Conservation (phyloP, 176 grass and related monocot species). For the Raddia distichophylla region DNA sequence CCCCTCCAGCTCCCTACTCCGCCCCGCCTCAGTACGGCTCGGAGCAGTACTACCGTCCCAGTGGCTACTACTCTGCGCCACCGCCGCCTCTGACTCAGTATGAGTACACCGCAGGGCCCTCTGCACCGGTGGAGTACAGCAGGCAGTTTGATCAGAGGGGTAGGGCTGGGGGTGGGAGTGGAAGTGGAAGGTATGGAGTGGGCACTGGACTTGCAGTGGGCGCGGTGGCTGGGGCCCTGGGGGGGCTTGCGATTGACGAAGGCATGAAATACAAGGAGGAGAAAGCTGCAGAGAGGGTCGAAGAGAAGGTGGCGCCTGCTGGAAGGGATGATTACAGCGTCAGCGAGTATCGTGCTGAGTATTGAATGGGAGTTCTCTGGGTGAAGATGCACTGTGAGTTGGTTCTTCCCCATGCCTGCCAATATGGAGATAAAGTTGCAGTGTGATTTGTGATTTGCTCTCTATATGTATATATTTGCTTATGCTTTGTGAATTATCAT, state of each 20-base stretch:
- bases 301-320: constrained; percentile 51
- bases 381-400: constrained; percentile 45
- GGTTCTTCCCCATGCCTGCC: constrained; percentile 40
- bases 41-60: constrained; percentile 55
- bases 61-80: constrained; percentile 56
- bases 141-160: constrained; percentile 51
- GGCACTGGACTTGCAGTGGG: constrained; percentile 78
- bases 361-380: constrained; percentile 47
- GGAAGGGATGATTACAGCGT: constrained; percentile 64
- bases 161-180: constrained; percentile 34
- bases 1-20: constrained; percentile 57
- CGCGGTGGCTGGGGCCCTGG: constrained; percentile 58
- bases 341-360: constrained; percentile 66
- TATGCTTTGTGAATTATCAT: constrained; percentile 3
- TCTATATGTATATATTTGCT: constrained; percentile 53
- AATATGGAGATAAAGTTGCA: constrained; percentile 49
- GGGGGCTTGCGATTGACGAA: constrained; percentile 67
- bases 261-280: constrained; percentile 81
- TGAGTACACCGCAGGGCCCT: constrained; percentile 60
- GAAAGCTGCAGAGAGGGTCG: constrained; percentile 56
- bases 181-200: constrained; percentile 52
- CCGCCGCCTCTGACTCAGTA: constrained; percentile 37
- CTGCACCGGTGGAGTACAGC: constrained; percentile 73
- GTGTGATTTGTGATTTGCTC: constrained; percentile 24
- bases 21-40: constrained; percentile 57